Evolutionary conservation across 225 moss, liverwort and hornwort genomes (phyloP), one percentile per base, ranked within the genome.

Genomic region (Neckera pumila): DNA sequence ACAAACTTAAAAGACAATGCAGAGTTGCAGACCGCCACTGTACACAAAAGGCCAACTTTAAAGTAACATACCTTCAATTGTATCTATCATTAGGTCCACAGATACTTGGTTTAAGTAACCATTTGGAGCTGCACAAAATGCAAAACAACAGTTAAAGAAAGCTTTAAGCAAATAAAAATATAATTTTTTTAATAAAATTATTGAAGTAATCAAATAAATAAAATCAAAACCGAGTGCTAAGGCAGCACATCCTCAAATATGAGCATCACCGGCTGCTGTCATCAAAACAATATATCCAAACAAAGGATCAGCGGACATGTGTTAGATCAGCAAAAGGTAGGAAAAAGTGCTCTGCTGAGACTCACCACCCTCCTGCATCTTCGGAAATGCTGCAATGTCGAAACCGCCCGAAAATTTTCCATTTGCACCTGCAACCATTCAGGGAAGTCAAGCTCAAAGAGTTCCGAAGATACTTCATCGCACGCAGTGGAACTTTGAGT

Each of bases 391-490:
- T 80, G 91, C 89, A 91, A 99, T 99, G 92, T 99, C 99, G 92
- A 99, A 99, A 81, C 99, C 99, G 82, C 97, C 99, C 40, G 99
- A 99, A 82, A 97, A 99, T 88, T 76, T 99, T 84, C 97, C 96
- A 86, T 89, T 91, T 57, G 93, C 90, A 71, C 99, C 98, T 98
- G 90, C 88, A 91, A 89, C 27, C 87, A 76, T 79, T 70, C 82
- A 81, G 63, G 31, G 31, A 62, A 83, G 56, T 85, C 65, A 87
- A 76, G 40, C 61, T 83, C 51, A 84, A 86, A 80, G 67, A 71
- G 34, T 87, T 90, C 49, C 72, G 54, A 60, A 76, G 36, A 78
- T 25, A 59, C 19, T 34, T 61, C 38, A 33, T 59, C 12, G 11
- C 51, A 77, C 43, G 81, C 56, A 42, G 49, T 86, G 57, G 76